Evolutionary conservation across 2,329 filamentous ascomycete genomes (phyloP), one percentile per base, ranked within the genome.

Genomic region (Cordyceps cicadae): DNA sequence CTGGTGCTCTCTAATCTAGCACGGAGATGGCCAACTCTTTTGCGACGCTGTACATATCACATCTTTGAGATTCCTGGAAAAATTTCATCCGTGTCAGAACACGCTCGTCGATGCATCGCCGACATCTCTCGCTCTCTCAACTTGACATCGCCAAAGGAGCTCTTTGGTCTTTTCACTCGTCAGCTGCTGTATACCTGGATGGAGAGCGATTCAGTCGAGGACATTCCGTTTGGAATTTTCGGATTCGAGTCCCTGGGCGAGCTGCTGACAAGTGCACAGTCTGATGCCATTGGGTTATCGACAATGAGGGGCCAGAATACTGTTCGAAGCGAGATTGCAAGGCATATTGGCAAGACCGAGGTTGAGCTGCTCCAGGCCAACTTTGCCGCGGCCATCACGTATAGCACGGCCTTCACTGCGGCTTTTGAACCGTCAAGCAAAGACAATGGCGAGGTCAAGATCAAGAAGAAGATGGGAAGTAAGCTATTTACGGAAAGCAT

Each of bases 181-280:
- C 94, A 99, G 68, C 79, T 99, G 7, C 77, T 97, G 3, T 96
- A 90, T 70, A 96, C 92, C 0, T 99, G 92, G 93, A 82, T 95
- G 3, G 85, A 90, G 63, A 75, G 76, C 0, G 82, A 87, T 62
- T 74, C 76, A 1, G 76, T 96, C 8, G 77, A 82, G n/a, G 79
- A 84, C 3, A 89, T 99, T 54, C 93, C 94, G 0, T 96, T 84
- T 68, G 77, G 80, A n/a, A 89, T 94, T 2, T 99, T 99, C 71
- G 88, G 87, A 1, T 99, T 95, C 69, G 62, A 74, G 1, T 84
- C 75, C 17, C 79, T 97, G 2, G 71, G 79, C 19, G 86, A 90
- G 5, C 81, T 99, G 57, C 72, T 97, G 3, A 69, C 73, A 6
- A 85, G 89, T 62, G 84, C 89, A 6, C 85, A 91, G 69, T 84